Conservation (phyloP, 1,139 yeast species). For the Tardiomyces digboiensis region DNA sequence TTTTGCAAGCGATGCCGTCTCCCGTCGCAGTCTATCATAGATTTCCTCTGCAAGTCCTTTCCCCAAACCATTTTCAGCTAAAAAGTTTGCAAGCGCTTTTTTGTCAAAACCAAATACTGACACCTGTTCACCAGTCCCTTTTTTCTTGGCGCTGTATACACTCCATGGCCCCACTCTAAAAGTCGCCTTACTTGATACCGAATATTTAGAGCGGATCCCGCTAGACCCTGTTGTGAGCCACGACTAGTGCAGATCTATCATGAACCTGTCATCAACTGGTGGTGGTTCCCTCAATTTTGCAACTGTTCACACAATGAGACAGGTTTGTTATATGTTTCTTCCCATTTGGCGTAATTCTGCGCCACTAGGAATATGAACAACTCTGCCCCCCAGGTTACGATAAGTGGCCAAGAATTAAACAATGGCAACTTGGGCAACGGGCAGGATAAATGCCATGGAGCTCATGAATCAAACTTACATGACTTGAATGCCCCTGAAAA, state of each 20-base stretch:
- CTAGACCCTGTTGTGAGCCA: slow-evolving; percentile 6
- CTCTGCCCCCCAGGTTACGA: too few relatives aligned
- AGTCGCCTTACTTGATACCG: slow-evolving; percentile 63
- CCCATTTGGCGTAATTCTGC: too few relatives aligned
- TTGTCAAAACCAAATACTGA: slow-evolving; percentile 89
- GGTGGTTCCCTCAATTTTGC: too few relatives aligned
- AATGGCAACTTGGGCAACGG: too few relatives aligned
- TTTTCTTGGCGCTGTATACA: slow-evolving; percentile 72
- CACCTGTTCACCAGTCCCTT: slow-evolving; percentile 38
- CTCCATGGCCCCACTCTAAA: slow-evolving; percentile 81
- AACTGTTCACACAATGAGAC: too few relatives aligned
- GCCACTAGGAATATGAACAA: too few relatives aligned
- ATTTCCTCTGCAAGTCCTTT: slow-evolving; percentile 20
- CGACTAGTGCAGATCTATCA: too few relatives aligned
- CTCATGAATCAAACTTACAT: too few relatives aligned
- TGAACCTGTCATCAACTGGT: too few relatives aligned
- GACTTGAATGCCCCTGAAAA: slow-evolving; percentile 13
- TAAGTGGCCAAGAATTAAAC: too few relatives aligned
- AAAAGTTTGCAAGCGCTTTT: slow-evolving; percentile 52
- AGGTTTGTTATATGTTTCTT: too few relatives aligned
- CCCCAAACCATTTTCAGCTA: slow-evolving; percentile 32
- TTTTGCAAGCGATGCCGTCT: slow-evolving; percentile 65
- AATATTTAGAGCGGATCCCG: slow-evolving; percentile 67
- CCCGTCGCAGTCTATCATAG: slow-evolving; percentile 39
- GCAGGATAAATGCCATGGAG: too few relatives aligned